These are phyloP conservation scores for Kregervanrija delftensis DNA, from an alignment of 805 yeast species.

Conservation along the genomic window DNA sequence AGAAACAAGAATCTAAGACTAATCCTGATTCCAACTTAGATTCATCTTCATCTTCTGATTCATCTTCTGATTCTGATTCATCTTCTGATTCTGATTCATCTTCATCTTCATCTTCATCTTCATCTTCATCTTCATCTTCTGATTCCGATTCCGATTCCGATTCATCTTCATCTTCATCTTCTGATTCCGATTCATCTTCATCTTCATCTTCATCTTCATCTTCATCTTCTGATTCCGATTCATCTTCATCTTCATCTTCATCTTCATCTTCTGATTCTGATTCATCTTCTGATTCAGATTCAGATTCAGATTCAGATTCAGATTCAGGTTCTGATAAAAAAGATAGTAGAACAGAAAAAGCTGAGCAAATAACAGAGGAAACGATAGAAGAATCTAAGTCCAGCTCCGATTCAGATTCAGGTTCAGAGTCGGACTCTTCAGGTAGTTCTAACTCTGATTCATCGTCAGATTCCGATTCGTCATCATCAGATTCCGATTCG, in stretches of 20 bases:
- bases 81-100: conserved; percentile 9
- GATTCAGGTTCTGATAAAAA: conserved; percentile 16
- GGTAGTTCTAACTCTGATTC: conserved; percentile 3
- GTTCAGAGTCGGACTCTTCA: conserved; percentile 1
- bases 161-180: conserved; percentile 9
- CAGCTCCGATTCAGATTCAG: conserved; percentile 3
- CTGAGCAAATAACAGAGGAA: not conserved
- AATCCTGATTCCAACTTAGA: conserved; percentile 30
- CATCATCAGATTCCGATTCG: conserved; percentile 12
- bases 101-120: conserved; percentile 3
- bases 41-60: conserved; percentile 22
- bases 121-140: conserved; percentile 10
- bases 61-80: conserved; percentile 23
- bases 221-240: conserved; percentile 4
- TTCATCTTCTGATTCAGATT: conserved; percentile 9
- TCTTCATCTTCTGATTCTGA: conserved; percentile 7
- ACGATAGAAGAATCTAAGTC: not conserved
- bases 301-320: conserved; percentile 15
- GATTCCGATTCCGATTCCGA: conserved; percentile 20
- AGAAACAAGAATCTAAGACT: conserved; percentile 1
- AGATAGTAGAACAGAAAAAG: not conserved
- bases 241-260: no score
- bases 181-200: conserved; percentile 10
- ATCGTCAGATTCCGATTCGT: conserved; percentile 4
- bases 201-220: no score